Evolutionary conservation across 2,329 filamentous ascomycete species (phyloP).

Genomic region (Trichoderma harzianum): DNA sequence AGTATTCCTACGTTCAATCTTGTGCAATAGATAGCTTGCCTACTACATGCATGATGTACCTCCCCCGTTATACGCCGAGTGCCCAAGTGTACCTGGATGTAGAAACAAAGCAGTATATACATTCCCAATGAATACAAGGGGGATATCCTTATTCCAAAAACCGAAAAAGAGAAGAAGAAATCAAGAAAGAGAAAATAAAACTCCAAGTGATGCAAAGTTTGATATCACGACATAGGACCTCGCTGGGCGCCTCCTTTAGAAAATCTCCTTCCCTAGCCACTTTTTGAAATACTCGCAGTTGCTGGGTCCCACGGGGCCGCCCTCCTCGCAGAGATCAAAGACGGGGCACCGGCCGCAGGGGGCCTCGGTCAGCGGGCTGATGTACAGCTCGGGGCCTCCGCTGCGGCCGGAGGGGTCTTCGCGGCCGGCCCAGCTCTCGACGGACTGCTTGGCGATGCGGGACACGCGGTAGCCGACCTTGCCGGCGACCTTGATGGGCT

Average conservation of each 20-base stretch:
- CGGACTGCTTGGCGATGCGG: slow-evolving; percentile 46
- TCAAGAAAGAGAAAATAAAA: slow-evolving; percentile 15
- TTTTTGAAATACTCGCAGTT: slow-evolving; percentile 89
- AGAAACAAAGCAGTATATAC: not conserved
- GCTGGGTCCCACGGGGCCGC: slow-evolving; percentile 82
- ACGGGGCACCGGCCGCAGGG: slow-evolving; percentile 92
- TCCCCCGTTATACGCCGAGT: slow-evolving; percentile 2
- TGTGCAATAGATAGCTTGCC: not conserved
- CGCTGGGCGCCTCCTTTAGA: slow-evolving; percentile 21
- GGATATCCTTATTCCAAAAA: not conserved
- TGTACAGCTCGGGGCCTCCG: slow-evolving; percentile 41
- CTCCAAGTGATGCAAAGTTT: slow-evolving; percentile 24
- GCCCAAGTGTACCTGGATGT: slow-evolving; percentile 3
- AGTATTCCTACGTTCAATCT: not conserved
- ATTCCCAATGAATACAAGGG: not conserved
- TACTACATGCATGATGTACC: not conserved
- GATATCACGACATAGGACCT: not conserved
- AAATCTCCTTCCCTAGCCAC: slow-evolving; percentile 61
- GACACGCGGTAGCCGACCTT: slow-evolving; percentile 52
- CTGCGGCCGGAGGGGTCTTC: slow-evolving; percentile 36
- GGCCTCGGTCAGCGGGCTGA: slow-evolving; percentile 79
- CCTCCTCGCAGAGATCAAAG: slow-evolving; percentile 86
- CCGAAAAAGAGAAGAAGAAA: not conserved
- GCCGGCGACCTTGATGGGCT: slow-evolving; percentile 54
- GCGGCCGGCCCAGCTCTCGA: slow-evolving; percentile 39